Evolutionary conservation across 83 land plant species (phyloP).

Genomic region (Picea engelmannii): DNA sequence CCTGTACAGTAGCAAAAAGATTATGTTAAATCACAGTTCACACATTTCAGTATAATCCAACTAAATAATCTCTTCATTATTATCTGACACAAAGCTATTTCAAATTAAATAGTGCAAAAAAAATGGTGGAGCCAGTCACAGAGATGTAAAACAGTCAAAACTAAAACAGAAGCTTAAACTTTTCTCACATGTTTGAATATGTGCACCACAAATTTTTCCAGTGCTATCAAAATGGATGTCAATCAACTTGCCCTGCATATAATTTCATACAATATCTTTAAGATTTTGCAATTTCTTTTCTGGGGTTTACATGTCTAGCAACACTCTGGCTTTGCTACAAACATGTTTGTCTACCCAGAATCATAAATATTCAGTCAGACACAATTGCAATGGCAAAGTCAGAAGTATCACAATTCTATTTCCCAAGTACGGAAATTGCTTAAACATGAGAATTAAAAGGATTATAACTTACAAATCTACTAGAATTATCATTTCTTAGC

Average conservation of each 20-base stretch:
- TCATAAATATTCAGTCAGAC: neutral
- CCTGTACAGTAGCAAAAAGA: constrained; percentile 31
- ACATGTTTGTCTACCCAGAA: neutral
- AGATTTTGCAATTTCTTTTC: neutral
- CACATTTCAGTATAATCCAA: neutral
- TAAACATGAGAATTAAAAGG: neutral
- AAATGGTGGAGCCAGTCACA: constrained; percentile 1
- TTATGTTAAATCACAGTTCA: neutral
- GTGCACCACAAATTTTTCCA: constrained; percentile 89
- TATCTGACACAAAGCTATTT: neutral
- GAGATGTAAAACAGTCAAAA: neutral
- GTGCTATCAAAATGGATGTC: constrained; percentile 68
- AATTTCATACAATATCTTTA: neutral
- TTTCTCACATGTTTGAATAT: constrained; percentile 86
- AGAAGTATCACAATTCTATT: too few species aligned
- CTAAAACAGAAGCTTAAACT: neutral
- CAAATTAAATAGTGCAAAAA: constrained; percentile 4
- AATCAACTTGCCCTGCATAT: constrained; percentile 91
- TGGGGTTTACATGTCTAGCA: neutral
- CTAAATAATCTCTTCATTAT: neutral
- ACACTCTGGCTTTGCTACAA: neutral
- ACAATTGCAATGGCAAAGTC: neutral
- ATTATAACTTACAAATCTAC: constrained; percentile 76
- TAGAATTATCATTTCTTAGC: constrained; percentile 77
- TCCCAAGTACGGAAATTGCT: neutral